Evolutionary conservation across 345 rosid species (phyloP).

Genomic region (Moricandia moricandioides): DNA sequence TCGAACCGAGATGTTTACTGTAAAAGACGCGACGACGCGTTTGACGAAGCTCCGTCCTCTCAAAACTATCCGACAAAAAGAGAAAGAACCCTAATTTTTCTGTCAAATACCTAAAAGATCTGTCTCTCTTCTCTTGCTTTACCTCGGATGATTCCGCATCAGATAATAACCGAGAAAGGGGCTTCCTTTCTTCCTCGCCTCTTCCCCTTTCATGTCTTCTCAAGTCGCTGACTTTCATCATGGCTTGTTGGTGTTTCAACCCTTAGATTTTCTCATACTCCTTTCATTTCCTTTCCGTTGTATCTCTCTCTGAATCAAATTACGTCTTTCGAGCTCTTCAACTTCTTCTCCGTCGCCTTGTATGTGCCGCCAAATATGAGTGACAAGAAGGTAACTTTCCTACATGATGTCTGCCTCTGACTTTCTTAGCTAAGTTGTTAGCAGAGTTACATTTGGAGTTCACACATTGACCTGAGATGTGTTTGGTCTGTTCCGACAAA

Average conservation of each 20-base stretch:
- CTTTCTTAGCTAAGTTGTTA: background rate
- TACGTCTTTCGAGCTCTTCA: constrained; percentile 21
- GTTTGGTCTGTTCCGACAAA: background rate
- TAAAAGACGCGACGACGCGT: constrained; percentile 32
- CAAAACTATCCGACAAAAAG: constrained; percentile 27
- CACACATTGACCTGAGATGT: background rate
- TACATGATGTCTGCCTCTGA: background rate
- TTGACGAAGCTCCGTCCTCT: constrained; percentile 25
- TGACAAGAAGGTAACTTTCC: background rate
- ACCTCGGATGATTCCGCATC: constrained; percentile 45
- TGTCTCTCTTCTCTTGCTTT: constrained; percentile 11
- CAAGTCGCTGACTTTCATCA: constrained; percentile 48
- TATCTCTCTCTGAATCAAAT: constrained; percentile 32
- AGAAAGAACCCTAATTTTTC: constrained; percentile 37
- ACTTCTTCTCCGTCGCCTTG: constrained; percentile 24
- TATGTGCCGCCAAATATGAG: background rate
- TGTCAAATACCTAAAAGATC: constrained; percentile 8
- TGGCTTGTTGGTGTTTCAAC: constrained; percentile 48
- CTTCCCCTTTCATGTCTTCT: constrained; percentile 88
- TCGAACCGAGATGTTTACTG: constrained; percentile 24
- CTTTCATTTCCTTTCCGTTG: constrained; percentile 28
- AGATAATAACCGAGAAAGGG: constrained; percentile 45
- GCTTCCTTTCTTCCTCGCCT: constrained; percentile 25
- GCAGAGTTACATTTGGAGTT: background rate
- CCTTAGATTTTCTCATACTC: constrained; percentile 44